phyloP scores from a whole-genome alignment of 257 asterid genomes.

The Leptodermis oblonga region DNA sequence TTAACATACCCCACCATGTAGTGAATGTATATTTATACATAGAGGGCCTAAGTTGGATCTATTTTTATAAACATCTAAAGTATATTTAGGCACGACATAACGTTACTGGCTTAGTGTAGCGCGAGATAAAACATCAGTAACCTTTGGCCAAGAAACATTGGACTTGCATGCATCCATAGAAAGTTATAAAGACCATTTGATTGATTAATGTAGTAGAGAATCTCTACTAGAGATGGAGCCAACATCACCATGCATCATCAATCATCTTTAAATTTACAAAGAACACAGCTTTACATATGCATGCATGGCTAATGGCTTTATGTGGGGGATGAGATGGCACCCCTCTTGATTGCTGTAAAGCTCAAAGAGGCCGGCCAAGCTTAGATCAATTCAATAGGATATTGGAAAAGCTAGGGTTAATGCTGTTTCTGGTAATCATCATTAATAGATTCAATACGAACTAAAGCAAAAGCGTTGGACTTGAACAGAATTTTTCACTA shows the following conservation, averaged over 20 bases:
- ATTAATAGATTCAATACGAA: no score
- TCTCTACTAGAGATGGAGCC: no score
- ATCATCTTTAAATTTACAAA: constrained; percentile 12
- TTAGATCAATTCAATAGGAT: no score
- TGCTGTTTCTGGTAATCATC: not conserved
- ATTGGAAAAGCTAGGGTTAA: not conserved
- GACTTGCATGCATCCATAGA: not conserved
- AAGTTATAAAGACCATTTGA: not conserved
- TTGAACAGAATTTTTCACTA: not conserved
- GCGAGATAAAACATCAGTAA: no score
- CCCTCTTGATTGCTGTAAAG: constrained; percentile 10
- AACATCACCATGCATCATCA: constrained; percentile 13
- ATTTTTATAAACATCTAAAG: no score
- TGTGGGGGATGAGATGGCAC: not conserved
- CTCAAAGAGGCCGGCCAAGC: not conserved
- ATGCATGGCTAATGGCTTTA: constrained; percentile 5
- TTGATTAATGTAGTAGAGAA: no score
- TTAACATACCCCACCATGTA: no score
- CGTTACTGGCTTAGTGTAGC: no score
- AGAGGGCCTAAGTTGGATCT: no score
- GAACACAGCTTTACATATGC: not conserved
- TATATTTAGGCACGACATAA: no score
- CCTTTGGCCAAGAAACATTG: no score
- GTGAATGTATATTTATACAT: no score
- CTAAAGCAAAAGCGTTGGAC: not conserved